These are phyloP conservation scores for Rhynchospora breviuscula DNA, from an alignment of 176 grass and related monocot genomes.

Conservation along the genomic window DNA sequence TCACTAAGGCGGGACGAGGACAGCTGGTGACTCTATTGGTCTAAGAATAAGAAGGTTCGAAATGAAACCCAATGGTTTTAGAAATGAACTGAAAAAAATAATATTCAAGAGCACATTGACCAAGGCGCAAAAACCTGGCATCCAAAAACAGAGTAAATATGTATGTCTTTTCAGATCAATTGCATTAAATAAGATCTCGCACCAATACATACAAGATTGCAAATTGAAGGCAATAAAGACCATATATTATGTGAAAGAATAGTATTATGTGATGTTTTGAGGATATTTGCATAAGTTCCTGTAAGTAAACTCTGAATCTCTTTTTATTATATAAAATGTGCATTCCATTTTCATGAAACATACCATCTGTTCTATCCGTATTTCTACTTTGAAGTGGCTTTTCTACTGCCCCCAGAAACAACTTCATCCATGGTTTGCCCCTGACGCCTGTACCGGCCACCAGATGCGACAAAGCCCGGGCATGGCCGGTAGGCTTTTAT, in stretches of 20 bases:
- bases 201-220: background rate
- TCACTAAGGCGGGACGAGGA: background rate
- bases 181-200: background rate
- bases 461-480: conserved; percentile 64
- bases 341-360: background rate
- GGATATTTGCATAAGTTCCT: background rate
- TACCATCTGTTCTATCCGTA: conserved; percentile 19
- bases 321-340: background rate
- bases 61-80: too few species aligned
- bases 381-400: conserved; percentile 23
- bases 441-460: conserved; percentile 70
- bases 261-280: background rate
- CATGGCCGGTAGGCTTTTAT: conserved; percentile 95
- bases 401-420: conserved; percentile 48
- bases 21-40: background rate
- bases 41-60: too few species aligned
- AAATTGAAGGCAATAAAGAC: background rate
- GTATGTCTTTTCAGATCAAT: background rate
- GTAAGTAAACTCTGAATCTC: background rate
- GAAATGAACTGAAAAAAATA: too few species aligned
- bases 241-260: background rate
- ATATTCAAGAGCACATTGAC: background rate
- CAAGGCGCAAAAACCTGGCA: background rate
- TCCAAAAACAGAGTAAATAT: background rate
- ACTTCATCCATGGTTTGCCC: conserved; percentile 97